These are phyloP conservation scores for Durusdinium trenchii DNA, from an alignment of 73 alveolate genomes.

Conservation along the genomic window DNA sequence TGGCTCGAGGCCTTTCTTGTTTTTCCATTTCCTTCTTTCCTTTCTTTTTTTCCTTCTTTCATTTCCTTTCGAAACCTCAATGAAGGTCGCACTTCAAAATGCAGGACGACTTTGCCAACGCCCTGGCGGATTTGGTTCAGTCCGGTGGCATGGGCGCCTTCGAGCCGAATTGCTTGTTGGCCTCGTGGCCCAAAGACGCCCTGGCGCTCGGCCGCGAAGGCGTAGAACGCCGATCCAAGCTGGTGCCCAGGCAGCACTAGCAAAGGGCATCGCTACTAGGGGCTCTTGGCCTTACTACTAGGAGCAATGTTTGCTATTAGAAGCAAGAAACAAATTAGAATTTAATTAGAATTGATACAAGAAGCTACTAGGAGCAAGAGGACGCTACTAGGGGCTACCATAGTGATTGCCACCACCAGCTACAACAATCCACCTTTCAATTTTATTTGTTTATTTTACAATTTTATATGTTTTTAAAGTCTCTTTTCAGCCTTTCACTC, in stretches of 20 bases:
- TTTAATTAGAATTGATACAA: no score
- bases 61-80: not conserved
- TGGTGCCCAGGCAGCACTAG: constrained; percentile 21
- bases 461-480: no score
- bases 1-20: not conserved
- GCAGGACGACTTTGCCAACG: constrained; percentile 66
- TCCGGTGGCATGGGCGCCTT: constrained; percentile 80
- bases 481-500: not conserved
- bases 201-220: constrained; percentile 53
- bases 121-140: constrained; percentile 66
- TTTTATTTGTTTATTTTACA: no score
- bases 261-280: no score
- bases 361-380: no score
- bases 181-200: constrained; percentile 56
- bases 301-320: no score
- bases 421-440: no score
- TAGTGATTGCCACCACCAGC: no score
- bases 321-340: no score
- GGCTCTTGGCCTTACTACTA: no score
- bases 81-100: not conserved
- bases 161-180: constrained; percentile 88
- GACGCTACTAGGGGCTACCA: no score
- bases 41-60: not conserved
- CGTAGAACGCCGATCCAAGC: constrained; percentile 46
- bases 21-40: not conserved